These are phyloP conservation scores for Diaporthe sp. DNA, from an alignment of 2,329 filamentous ascomycete species.

Conservation along the genomic window DNA sequence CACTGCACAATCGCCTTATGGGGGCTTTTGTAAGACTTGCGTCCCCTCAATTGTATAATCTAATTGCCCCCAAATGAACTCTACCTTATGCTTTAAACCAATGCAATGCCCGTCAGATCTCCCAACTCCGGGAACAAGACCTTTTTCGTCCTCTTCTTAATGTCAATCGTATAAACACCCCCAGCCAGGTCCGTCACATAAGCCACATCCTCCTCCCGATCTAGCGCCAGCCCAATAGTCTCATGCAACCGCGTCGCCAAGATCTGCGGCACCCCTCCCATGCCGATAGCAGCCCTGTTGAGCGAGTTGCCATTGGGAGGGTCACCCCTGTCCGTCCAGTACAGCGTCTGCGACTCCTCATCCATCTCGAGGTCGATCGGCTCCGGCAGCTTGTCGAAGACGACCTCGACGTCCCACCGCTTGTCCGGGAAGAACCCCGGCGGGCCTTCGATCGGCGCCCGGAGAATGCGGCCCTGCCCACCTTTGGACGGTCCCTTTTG, in stretches of 20 bases:
- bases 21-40: not conserved
- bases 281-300: conserved; percentile 52
- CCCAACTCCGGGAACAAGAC: conserved; percentile 29
- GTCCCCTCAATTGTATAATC: not conserved
- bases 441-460: conserved; percentile 57
- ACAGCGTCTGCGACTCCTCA: conserved; percentile 57
- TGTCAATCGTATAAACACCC: conserved; percentile 33
- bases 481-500: conserved; percentile 69
- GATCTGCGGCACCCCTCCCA: conserved; percentile 33
- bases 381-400: conserved; percentile 63
- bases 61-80: no score
- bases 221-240: conserved; percentile 34
- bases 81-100: not conserved
- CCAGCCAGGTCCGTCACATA: conserved; percentile 37
- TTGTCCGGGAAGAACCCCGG: conserved; percentile 42
- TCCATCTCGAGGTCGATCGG: conserved; percentile 71
- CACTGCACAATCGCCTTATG: no score
- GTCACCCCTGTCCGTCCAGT: conserved; percentile 74
- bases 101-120: conserved; percentile 33
- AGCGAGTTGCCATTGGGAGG: conserved; percentile 66
- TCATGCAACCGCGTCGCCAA: conserved; percentile 35
- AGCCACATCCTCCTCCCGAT: conserved; percentile 28
- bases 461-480: conserved; percentile 64
- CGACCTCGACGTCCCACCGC: conserved; percentile 56
- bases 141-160: conserved; percentile 36